These are phyloP conservation scores for Mycena indigotica DNA, from an alignment of 768 basidiomycete genomes.

Conservation along the genomic window DNA sequence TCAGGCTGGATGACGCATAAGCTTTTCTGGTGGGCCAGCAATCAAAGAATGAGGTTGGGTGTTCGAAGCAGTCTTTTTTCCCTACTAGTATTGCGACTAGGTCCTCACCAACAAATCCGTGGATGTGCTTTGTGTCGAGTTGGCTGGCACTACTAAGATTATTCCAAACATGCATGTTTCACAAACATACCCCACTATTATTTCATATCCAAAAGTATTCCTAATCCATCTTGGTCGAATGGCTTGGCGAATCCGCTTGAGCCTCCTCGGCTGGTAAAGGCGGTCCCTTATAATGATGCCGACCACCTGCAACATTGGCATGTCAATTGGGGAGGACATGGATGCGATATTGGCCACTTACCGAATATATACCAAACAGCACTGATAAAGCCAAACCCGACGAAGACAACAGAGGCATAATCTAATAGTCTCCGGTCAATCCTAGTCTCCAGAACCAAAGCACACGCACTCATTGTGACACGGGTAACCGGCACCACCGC, in stretches of 20 bases:
- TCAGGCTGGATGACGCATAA: conserved; percentile 26
- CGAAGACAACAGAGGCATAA: conserved; percentile 68
- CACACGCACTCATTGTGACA: conserved; percentile 48
- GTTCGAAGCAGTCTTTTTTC: too few relatives aligned
- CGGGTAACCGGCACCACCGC: conserved; percentile 57
- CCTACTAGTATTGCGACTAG: too few relatives aligned
- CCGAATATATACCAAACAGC: conserved; percentile 62
- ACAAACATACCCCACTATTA: too few relatives aligned
- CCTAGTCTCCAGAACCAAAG: background rate
- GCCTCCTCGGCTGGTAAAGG: conserved; percentile 4
- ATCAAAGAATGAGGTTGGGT: too few relatives aligned
- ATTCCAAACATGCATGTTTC: too few relatives aligned
- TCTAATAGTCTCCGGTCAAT: conserved; percentile 38
- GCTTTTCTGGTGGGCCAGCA: conserved; percentile 25
- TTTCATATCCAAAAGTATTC: too few relatives aligned
- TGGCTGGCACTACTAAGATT: too few relatives aligned
- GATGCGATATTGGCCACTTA: conserved; percentile 31
- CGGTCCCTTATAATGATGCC: conserved; percentile 18
- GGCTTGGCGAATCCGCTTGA: background rate
- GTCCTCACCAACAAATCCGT: too few relatives aligned
- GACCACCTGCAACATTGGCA: conserved; percentile 2
- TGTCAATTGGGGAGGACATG: background rate
- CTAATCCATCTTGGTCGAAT: too few relatives aligned
- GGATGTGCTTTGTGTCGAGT: too few relatives aligned
- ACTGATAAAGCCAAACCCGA: conserved; percentile 60